Conservation (phyloP, 495 filamentous ascomycete species). For the Apodospora peruviana region DNA sequence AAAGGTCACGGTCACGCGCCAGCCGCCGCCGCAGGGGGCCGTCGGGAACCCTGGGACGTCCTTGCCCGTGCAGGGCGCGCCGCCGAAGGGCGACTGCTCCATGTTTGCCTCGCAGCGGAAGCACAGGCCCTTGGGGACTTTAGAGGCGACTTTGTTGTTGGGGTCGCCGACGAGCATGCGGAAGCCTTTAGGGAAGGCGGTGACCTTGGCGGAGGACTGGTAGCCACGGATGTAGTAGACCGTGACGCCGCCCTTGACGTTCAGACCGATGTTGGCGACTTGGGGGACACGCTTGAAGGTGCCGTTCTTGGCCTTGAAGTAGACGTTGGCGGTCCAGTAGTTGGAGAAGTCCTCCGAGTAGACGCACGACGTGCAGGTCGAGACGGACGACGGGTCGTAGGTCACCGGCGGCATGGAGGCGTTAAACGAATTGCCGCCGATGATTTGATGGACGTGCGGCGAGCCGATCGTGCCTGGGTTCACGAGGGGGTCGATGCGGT, state of each 20-base stretch:
- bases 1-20: constrained; percentile 39
- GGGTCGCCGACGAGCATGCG: constrained; percentile 49
- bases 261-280: constrained; percentile 37
- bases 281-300: constrained; percentile 41
- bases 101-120: constrained; percentile 29
- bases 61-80: constrained; percentile 38
- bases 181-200: constrained; percentile 44
- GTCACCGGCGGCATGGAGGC: constrained; percentile 28
- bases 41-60: constrained; percentile 34
- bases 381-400: constrained; percentile 29
- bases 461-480: constrained; percentile 31
- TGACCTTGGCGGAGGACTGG: constrained; percentile 41
- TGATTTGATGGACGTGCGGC: constrained; percentile 41
- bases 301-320: constrained; percentile 41
- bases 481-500: constrained; percentile 40
- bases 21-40: constrained; percentile 39
- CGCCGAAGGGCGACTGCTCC: constrained; percentile 35
- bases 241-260: constrained; percentile 43
- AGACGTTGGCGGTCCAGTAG: constrained; percentile 41
- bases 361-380: constrained; percentile 20
- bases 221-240: constrained; percentile 46
- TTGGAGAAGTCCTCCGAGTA: constrained; percentile 19
- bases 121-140: constrained; percentile 36
- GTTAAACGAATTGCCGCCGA: constrained; percentile 44
- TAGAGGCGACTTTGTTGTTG: constrained; percentile 28